These are phyloP conservation scores for Huntiella bhutanensis DNA, from an alignment of 2,329 filamentous ascomycete species.

Conservation along the genomic window DNA sequence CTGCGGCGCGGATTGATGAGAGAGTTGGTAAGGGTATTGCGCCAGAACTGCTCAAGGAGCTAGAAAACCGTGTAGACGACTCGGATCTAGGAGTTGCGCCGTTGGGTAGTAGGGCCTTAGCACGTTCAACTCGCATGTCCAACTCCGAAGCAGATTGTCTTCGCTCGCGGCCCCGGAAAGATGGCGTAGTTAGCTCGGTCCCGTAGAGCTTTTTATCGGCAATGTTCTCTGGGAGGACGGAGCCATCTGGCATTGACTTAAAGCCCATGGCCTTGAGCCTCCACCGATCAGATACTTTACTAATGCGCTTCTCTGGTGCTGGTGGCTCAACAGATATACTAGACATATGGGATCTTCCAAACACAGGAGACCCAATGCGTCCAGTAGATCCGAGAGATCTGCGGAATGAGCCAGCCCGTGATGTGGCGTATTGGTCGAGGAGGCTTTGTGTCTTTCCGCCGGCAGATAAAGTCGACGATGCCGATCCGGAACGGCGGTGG, in stretches of 20 bases:
- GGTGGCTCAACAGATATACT: slow-evolving; percentile 1
- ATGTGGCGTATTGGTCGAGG: slow-evolving; percentile 9
- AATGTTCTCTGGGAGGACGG: slow-evolving; percentile 32
- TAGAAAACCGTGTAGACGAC: not conserved
- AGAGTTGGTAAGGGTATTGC: not conserved
- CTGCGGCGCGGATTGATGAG: slow-evolving; percentile 5
- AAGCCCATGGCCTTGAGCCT: slow-evolving; percentile 31
- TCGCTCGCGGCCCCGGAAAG: slow-evolving; percentile 12
- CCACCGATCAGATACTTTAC: slow-evolving; percentile 26
- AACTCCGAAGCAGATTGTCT: slow-evolving; percentile 15
- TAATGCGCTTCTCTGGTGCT: slow-evolving; percentile 15
- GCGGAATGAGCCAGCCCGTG: slow-evolving; percentile 4
- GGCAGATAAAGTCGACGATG: slow-evolving; percentile 8
- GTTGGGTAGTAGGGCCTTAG: slow-evolving; percentile 2
- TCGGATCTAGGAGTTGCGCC: slow-evolving; percentile 1
- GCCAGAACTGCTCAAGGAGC: not conserved
- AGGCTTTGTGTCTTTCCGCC: slow-evolving; percentile 11
- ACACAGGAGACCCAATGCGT: slow-evolving; percentile 12
- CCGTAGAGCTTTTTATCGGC: slow-evolving; percentile 24
- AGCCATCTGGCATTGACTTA: slow-evolving; percentile 33
- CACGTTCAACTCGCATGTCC: slow-evolving; percentile 8
- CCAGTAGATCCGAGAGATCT: slow-evolving; percentile 13
- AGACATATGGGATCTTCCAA: slow-evolving; percentile 10
- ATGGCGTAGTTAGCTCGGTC: no score
- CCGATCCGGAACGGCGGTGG: slow-evolving; percentile 6